Percentiles rank a stretch among this genome's conserved stretches.
These are phyloP conservation scores for Penicillium psychrofluorescens DNA, from an alignment of 495 filamentous ascomycete species.

Conservation along the genomic window DNA sequence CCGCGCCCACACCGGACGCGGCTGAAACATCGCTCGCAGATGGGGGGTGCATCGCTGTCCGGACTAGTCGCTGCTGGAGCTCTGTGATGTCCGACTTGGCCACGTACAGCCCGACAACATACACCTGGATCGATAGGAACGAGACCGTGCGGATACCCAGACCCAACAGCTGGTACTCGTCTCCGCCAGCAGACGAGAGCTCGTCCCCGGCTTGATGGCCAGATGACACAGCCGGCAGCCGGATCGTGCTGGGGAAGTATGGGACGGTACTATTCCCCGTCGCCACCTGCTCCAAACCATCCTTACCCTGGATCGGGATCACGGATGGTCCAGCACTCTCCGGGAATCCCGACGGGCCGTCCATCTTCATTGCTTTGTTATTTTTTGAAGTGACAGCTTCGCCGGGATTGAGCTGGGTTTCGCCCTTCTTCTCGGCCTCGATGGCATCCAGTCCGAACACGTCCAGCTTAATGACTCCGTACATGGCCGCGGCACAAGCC, in stretches of 20 bases:
- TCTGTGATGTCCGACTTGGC: slow-evolving; percentile 64
- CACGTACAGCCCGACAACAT: slow-evolving; percentile 87
- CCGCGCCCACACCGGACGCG: slow-evolving; percentile 45
- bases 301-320: slow-evolving; percentile 43
- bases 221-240: slow-evolving; percentile 43
- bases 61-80: slow-evolving; percentile 50
- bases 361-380: slow-evolving; percentile 24
- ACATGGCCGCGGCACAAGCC: slow-evolving; percentile 29
- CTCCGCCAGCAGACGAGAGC: slow-evolving; percentile 22
- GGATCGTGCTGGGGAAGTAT: slow-evolving; percentile 67
- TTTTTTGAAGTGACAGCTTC: neutral
- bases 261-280: slow-evolving; percentile 83
- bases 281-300: slow-evolving; percentile 55
- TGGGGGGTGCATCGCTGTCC: slow-evolving; percentile 31
- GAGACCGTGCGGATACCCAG: slow-evolving; percentile 83
- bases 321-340: slow-evolving; percentile 26
- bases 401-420: neutral
- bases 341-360: slow-evolving; percentile 33
- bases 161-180: slow-evolving; percentile 82
- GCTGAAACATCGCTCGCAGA: slow-evolving; percentile 37
- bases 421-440: slow-evolving; percentile 5
- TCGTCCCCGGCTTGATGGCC: slow-evolving; percentile 34
- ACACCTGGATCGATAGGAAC: slow-evolving; percentile 87
- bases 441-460: slow-evolving; percentile 27
- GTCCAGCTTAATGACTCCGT: slow-evolving; percentile 31